phyloP scores from a whole-genome alignment of 108 stramenopile genomes.

The Nannochloropsis granulata region DNA sequence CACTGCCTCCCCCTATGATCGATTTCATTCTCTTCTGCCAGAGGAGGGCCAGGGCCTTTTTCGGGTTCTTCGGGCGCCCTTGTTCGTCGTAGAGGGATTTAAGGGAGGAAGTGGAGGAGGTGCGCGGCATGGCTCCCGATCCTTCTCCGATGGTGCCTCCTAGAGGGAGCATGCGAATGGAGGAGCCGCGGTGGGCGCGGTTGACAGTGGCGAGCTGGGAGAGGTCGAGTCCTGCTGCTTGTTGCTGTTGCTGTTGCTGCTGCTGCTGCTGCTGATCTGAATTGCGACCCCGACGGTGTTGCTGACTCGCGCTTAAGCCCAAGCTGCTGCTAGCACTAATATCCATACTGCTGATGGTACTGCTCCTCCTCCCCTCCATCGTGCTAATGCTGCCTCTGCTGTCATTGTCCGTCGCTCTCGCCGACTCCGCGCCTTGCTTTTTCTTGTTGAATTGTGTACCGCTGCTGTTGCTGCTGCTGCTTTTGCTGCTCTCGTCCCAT shows the following conservation, averaged over 20 bases:
- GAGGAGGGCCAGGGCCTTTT: not conserved
- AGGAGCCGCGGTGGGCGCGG: not conserved
- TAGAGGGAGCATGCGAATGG: not conserved
- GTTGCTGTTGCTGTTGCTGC: too few relatives aligned
- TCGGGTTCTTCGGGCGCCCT: not conserved
- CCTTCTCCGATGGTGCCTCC: not conserved
- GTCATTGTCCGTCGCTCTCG: too few relatives aligned
- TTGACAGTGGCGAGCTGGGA: not conserved
- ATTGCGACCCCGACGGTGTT: too few relatives aligned
- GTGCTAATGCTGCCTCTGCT: too few relatives aligned
- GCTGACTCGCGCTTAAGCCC: not conserved
- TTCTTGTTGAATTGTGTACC: too few relatives aligned
- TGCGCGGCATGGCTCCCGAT: not conserved
- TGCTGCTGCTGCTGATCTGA: too few relatives aligned
- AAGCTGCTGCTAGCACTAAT: not conserved
- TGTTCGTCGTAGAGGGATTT: not conserved
- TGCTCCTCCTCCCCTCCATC: too few relatives aligned
- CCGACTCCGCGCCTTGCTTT: too few relatives aligned
- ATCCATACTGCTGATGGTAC: too few relatives aligned
- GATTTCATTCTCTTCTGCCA: not conserved
- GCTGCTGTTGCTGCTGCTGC: not conserved
- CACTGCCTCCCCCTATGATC: not conserved
- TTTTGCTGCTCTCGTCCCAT: not conserved
- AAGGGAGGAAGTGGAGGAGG: not conserved
- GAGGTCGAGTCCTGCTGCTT: not conserved